Percentiles rank a stretch among this genome's conserved stretches.
Evolutionary conservation across 192 early-diverging fungal species (phyloP).

Genomic region (Diversispora eburnea): DNA sequence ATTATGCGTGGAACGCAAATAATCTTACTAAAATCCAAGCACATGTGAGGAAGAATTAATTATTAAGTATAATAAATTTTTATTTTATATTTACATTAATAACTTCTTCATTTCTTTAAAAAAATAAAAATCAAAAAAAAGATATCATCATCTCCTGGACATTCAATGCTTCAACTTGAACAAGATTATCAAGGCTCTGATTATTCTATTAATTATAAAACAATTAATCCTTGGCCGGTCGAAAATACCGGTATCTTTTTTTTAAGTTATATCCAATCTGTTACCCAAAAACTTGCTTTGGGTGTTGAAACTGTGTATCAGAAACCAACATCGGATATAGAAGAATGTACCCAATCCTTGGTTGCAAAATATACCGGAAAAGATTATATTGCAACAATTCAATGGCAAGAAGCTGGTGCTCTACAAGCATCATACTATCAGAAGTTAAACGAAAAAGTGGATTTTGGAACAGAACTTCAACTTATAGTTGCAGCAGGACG

Average conservation of each 20-base stretch:
- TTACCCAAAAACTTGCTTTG: slow-evolving; percentile 75
- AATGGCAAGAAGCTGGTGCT: slow-evolving; percentile 62
- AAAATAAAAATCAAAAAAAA: neutral
- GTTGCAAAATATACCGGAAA: slow-evolving; percentile 66
- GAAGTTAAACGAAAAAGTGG: slow-evolving; percentile 88
- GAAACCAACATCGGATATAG: slow-evolving; percentile 74
- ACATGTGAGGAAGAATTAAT: slow-evolving; percentile 34
- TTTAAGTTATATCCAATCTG: slow-evolving; percentile 85
- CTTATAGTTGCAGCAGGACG: slow-evolving; percentile 64
- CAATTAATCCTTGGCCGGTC: slow-evolving; percentile 89
- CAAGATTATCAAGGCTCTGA: slow-evolving; percentile 89
- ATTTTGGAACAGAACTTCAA: slow-evolving; percentile 90
- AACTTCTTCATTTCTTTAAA: neutral
- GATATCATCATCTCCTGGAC: slow-evolving; percentile 69
- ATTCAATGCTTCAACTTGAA: slow-evolving; percentile 90
- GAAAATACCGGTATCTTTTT: slow-evolving; percentile 90
- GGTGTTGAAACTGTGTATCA: slow-evolving; percentile 86
- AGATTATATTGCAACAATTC: slow-evolving; percentile 65
- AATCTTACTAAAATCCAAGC: slow-evolving; percentile 63
- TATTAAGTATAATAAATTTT: neutral
- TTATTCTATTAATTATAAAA: slow-evolving; percentile 87
- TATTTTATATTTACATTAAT: neutral
- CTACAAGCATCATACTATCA: slow-evolving; percentile 86
- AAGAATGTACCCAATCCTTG: slow-evolving; percentile 72
- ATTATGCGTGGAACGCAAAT: slow-evolving; percentile 76